A percentile compares a stretch with the other conserved stretches of the same genome.
Evolutionary conservation across 1,284 basidiomycete species (phyloP).

Genomic region (Marasmius fiardii): DNA sequence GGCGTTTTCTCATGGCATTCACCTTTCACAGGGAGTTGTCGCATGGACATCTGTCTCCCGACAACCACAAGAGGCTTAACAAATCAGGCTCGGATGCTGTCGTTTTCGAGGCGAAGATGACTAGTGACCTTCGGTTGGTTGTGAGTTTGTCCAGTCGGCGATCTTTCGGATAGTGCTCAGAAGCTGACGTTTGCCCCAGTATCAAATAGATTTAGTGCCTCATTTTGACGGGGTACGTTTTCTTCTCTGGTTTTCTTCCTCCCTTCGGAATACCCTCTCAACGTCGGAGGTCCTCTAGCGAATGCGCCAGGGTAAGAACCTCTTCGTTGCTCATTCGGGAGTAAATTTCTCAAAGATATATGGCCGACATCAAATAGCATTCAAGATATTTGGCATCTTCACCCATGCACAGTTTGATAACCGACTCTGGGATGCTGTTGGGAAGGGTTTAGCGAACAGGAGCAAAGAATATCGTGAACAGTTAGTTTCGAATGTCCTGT

Average conservation of each 20-base stretch:
- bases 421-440: constrained; percentile 56
- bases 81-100: constrained; percentile 44
- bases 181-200: constrained; percentile 33
- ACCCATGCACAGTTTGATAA: constrained; percentile 56
- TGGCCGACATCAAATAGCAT: constrained; percentile 35
- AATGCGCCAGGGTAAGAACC: constrained; percentile 49
- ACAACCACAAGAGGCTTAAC: constrained; percentile 65
- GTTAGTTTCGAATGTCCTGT: constrained; percentile 22
- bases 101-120: constrained; percentile 70
- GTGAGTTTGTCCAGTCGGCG: constrained; percentile 32
- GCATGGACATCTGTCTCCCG: constrained; percentile 61
- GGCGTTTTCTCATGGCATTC: not conserved
- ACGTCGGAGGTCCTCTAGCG: constrained; percentile 28
- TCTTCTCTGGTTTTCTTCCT: not conserved
- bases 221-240: constrained; percentile 40
- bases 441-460: constrained; percentile 45
- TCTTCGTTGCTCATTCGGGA: not conserved
- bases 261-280: not conserved
- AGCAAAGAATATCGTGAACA: constrained; percentile 52
- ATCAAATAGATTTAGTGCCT: constrained; percentile 59
- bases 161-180: not conserved
- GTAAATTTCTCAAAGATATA: constrained; percentile 11
- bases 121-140: constrained; percentile 55
- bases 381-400: constrained; percentile 62
- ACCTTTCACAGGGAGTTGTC: constrained; percentile 52